Evolutionary conservation across 345 rosid species (phyloP).

Genomic region (Syzygium grande): DNA sequence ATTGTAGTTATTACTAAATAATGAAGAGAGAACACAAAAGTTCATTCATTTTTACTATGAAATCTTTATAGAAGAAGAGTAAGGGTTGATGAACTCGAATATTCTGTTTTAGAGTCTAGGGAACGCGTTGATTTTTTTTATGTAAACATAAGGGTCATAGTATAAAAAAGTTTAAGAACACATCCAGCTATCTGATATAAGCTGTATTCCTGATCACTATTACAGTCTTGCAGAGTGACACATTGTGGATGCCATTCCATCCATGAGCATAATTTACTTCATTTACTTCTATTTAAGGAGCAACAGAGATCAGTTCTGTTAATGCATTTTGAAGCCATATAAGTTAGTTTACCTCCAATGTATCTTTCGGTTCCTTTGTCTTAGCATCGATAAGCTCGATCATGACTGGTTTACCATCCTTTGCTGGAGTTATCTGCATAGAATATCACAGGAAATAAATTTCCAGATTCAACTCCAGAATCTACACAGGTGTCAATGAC

Average conservation of each 20-base stretch:
- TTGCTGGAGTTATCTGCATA: slow-evolving; percentile 85
- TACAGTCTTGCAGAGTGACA: background rate
- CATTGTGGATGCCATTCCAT: background rate
- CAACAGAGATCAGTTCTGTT: background rate
- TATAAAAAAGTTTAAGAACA: background rate
- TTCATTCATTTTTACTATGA: background rate
- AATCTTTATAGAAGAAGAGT: background rate
- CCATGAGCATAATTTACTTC: background rate
- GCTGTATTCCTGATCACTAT: background rate
- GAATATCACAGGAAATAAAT: background rate
- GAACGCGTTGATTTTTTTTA: background rate
- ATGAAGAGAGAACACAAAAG: background rate
- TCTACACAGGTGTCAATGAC: background rate
- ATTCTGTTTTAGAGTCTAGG: background rate
- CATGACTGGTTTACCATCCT: slow-evolving; percentile 85
- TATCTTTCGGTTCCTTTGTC: slow-evolving; percentile 82
- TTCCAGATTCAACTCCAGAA: background rate
- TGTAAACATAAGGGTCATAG: background rate
- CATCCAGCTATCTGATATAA: background rate
- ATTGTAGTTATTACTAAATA: background rate
- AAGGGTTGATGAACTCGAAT: background rate
- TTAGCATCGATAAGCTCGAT: slow-evolving; percentile 99
- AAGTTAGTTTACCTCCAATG: slow-evolving; percentile 62
- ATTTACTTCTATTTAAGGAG: background rate
- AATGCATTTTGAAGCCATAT: background rate